Evolutionary conservation across 441 rosid species (phyloP).

Genomic region (Caryocar brasiliense): DNA sequence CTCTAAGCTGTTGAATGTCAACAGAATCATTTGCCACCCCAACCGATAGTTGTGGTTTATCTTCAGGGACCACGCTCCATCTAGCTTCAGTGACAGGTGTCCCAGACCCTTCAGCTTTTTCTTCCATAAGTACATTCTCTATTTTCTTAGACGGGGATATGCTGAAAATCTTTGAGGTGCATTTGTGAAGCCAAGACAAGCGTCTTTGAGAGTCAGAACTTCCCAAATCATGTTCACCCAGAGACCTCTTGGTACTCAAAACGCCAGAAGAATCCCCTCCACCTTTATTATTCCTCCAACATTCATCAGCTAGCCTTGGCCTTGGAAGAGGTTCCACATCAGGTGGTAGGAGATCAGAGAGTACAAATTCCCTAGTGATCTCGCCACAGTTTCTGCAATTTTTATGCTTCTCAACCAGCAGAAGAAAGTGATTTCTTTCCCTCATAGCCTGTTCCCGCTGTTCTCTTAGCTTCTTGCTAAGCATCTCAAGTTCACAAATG

Average conservation of each 20-base stretch:
- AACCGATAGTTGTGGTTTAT: conserved; percentile 16
- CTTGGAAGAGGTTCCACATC: conserved; percentile 30
- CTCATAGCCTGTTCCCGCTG: conserved; percentile 39
- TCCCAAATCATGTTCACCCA: conserved; percentile 21
- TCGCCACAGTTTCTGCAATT: conserved; percentile 60
- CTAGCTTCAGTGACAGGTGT: conserved; percentile 14
- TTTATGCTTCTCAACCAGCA: conserved; percentile 48
- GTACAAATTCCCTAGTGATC: conserved; percentile 39
- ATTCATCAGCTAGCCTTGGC: conserved; percentile 22
- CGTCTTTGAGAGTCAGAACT: conserved; percentile 37
- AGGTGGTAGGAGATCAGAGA: conserved; percentile 48
- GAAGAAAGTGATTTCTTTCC: conserved; percentile 46
- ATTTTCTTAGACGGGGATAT: conserved; percentile 46
- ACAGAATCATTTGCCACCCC: conserved; percentile 15
- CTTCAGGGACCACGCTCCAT: conserved; percentile 18
- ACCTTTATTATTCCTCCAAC: conserved; percentile 22
- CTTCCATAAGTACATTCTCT: conserved; percentile 19
- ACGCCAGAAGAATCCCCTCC: conserved; percentile 22
- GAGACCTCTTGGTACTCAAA: conserved; percentile 24
- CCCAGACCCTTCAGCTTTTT: conserved; percentile 10
- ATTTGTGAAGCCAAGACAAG: conserved; percentile 52
- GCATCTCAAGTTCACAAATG: conserved; percentile 47
- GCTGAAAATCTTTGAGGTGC: conserved; percentile 52
- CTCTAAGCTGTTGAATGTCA: conserved; percentile 18
- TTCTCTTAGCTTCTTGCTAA: conserved; percentile 47